Evolutionary conservation across 768 basidiomycete genomes (phyloP), one percentile per base, ranked within the genome.

Genomic region (Hydnum rufescens): DNA sequence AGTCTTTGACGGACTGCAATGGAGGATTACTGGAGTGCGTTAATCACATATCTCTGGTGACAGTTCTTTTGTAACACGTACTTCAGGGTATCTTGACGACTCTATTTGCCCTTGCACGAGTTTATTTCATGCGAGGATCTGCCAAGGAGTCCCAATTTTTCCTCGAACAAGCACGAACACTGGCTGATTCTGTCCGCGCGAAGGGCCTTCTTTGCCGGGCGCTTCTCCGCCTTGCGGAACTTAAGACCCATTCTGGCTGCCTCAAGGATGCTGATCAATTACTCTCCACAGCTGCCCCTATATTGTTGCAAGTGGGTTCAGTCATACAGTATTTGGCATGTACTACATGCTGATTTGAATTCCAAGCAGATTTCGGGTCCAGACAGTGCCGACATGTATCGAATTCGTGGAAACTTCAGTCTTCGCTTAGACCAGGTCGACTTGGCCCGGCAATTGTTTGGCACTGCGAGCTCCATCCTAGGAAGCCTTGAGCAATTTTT

Each of bases 101-200:
- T 0, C 65, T 84, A 2, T 74, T 92, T 54, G 68, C 75, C 2
- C 67, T 93, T 4, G 68, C 74, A 0, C 71, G 76, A 4, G 70
- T 74, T 0, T 86, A 89, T 58, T 69, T 77, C 19, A 62, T 66
- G 0, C 75, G 87, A 18, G 93, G 93, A 0, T 87, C 89, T 3
- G 74, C 79, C 2, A 75, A 82, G 22, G 88, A 92, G 59, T 79
- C 86, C 1, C 79, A 86, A 55, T 90, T 82, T 59, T 93, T 89
- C 61, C 71, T 80, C 0, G 70, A 80, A 36, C 81, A 88, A 60
- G 83, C 82, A 1, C 67, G 72, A n/a, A 76, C 78, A 19, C 67
- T 96, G 1, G 84, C 87, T 0, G 67, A 71, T 46, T 70, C 80
- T 4, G 62, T 88, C 6, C 78, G 78, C 55, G 74, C 80, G 0